Evolutionary conservation across 805 yeast species (phyloP), one percentile per base, ranked within the genome.

Genomic region (Cyberlindnera misumaiensis): DNA sequence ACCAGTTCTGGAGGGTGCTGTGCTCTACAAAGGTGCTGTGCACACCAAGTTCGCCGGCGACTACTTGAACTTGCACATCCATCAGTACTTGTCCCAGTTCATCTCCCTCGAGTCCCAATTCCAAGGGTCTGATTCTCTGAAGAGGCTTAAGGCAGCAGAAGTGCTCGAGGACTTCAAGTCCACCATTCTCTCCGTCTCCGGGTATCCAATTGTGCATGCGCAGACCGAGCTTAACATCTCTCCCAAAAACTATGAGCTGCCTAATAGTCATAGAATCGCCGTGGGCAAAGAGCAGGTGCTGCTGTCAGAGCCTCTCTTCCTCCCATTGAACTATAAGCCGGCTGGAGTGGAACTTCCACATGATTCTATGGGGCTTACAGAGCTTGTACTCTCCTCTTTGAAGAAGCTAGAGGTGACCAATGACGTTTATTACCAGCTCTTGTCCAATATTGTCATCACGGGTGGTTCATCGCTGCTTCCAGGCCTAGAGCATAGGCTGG

Each of bases 21-120:
- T 86, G 36, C 71, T 82, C 38, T 63, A 70, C 46, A 82, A 80
- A 55, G 83, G 85, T 34, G 69, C 77, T 5, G 64, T 72, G 43
- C 82, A 76, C 57, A 73, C 85, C 12, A 77, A 75, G 49, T 83
- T 72, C 55, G 96, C 89, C 4, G 97, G 97, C 9, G 90, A 88
- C 57, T 89, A 82, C 57, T 58, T 84, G 39, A 83, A 81, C 56
- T 67, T 75, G 36, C 85, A 83, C 60, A 65, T 79, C 2, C 59
- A 72, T 46, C 65, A 73, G 36, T 73, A 63, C 50, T 68, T 70
- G 44, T 60, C 65, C 40, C 47, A 62, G 30, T 59, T 64, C 14
- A 38, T 11, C 41, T 43, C 34, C 42, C 53, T 16, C 8, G 44
- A 44, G n/a, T 18, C 40, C 2, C 49, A 55, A 14, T 56, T 56